phyloP scores from a whole-genome alignment of 352 stramenopile species.

The Phytophthora brassicae region DNA sequence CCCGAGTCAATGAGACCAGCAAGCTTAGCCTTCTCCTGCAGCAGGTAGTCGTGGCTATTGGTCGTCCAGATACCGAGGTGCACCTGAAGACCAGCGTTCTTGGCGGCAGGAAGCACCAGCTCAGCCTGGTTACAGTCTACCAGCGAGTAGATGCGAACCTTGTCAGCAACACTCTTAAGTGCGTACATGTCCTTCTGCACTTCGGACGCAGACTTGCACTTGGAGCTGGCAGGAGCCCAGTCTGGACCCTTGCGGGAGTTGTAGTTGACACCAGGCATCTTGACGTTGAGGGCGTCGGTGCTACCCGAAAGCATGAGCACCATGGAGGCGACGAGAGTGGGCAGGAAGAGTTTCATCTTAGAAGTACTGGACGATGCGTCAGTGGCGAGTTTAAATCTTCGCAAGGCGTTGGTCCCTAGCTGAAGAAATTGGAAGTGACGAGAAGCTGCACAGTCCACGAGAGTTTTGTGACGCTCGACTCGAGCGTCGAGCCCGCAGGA shows the following conservation, averaged over 20 bases:
- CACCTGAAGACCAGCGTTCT: slow-evolving; percentile 49
- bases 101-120: slow-evolving; percentile 47
- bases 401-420: background rate
- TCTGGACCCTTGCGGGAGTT: slow-evolving; percentile 63
- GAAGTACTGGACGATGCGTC: background rate
- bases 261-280: slow-evolving; percentile 77
- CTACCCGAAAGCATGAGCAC: slow-evolving; percentile 14
- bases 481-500: slow-evolving; percentile 6
- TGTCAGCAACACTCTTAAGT: slow-evolving; percentile 47
- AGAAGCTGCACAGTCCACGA: background rate
- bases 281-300: slow-evolving; percentile 46
- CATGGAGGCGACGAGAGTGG: slow-evolving; percentile 17
- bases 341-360: slow-evolving; percentile 38
- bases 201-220: slow-evolving; percentile 51
- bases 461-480: background rate
- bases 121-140: slow-evolving; percentile 53
- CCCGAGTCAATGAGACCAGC: slow-evolving; percentile 38
- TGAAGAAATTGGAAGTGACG: slow-evolving; percentile 15
- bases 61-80: slow-evolving; percentile 71
- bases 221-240: slow-evolving; percentile 35
- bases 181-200: slow-evolving; percentile 58
- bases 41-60: slow-evolving; percentile 34
- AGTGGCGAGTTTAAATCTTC: background rate
- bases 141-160: slow-evolving; percentile 73
- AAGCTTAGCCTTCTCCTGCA: slow-evolving; percentile 51